Percentiles rank a stretch among this genome's conserved stretches.
These are phyloP conservation scores for Fusarium nygamai DNA, from an alignment of 2,329 filamentous ascomycete genomes.

Conservation along the genomic window DNA sequence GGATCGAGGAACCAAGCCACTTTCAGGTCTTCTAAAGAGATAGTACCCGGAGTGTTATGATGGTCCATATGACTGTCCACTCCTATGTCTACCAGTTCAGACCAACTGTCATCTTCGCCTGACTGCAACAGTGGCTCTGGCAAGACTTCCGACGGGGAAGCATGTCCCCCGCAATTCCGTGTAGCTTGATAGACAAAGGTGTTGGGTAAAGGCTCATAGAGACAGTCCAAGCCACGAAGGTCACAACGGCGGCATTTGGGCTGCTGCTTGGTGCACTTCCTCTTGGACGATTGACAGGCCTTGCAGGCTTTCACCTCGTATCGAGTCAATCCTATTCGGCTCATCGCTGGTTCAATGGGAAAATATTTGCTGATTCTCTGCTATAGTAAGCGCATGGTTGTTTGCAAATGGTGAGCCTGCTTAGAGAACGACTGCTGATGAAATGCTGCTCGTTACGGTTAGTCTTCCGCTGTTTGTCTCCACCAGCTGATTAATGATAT, in stretches of 20 bases:
- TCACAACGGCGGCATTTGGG: constrained; percentile 31
- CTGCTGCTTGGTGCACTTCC: constrained; percentile 32
- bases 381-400: neutral
- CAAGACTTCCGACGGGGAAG: accelerated
- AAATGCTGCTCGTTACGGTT: constrained; percentile 3
- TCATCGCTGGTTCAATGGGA: neutral
- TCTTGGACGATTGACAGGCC: constrained; percentile 27
- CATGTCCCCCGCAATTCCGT: neutral
- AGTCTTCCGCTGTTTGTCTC: constrained; percentile 2
- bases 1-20: constrained; percentile 25
- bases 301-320: constrained; percentile 14
- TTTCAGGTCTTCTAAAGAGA: constrained; percentile 20
- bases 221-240: constrained; percentile 20
- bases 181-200: constrained; percentile 14
- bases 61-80: neutral
- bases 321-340: neutral
- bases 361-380: neutral
- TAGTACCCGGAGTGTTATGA: neutral
- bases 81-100: neutral
- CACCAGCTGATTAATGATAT: neutral
- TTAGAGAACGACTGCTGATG: neutral
- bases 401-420: neutral
- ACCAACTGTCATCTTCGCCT: neutral
- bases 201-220: constrained; percentile 31
- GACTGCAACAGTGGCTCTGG: neutral